phyloP scores from a whole-genome alignment of 2,329 filamentous ascomycete genomes.

The Diaporthe aspalathi region DNA sequence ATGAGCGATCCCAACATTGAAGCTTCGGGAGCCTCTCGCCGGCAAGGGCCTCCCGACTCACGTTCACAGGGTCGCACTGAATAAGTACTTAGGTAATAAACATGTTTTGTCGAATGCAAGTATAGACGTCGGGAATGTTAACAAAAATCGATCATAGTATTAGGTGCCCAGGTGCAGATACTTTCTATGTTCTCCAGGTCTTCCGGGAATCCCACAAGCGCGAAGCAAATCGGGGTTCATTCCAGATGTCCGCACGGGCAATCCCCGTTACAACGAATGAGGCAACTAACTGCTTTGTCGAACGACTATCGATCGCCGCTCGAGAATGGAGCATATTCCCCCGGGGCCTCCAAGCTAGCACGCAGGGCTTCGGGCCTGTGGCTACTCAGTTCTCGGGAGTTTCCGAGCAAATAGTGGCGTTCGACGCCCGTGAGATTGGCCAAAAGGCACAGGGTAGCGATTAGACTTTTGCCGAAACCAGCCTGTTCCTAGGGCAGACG shows the following conservation, averaged over 20 bases:
- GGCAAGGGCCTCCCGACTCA: neutral
- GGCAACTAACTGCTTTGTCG: neutral
- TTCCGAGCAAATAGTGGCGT: neutral
- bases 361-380: neutral
- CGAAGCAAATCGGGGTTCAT: neutral
- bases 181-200: neutral
- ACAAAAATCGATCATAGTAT: neutral
- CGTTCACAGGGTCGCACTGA: neutral
- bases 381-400: neutral
- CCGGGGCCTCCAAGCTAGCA: neutral
- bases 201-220: neutral
- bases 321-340: neutral
- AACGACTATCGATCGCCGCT: slow-evolving; percentile 1
- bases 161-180: neutral
- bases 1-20: neutral
- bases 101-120: neutral
- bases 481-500: slow-evolving; percentile 4
- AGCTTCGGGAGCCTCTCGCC: neutral
- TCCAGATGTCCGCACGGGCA: no score
- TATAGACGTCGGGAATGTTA: neutral
- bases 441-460: neutral
- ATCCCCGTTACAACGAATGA: no score
- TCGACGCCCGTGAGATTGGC: neutral
- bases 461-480: slow-evolving; percentile 11
- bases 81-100: no score